phyloP scores from a whole-genome alignment of 331 rosid species.

The Acacia concinna region DNA sequence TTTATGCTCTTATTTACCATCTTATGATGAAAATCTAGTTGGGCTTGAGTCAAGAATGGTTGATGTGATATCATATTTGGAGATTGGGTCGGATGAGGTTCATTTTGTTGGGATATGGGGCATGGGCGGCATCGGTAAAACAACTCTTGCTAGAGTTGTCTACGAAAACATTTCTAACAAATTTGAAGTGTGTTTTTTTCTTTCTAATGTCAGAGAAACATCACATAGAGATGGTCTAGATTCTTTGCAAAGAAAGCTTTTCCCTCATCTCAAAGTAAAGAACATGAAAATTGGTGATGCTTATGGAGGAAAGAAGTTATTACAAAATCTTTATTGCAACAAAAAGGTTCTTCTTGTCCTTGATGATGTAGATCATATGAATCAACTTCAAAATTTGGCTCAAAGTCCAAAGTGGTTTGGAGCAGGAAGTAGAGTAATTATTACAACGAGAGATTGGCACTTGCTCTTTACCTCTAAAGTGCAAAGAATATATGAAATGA shows the following conservation, averaged over 20 bases:
- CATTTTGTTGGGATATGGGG: slow-evolving; percentile 14
- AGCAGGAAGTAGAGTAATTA: neutral
- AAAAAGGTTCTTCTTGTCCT: slow-evolving; percentile 27
- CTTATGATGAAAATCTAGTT: neutral
- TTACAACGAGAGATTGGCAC: neutral
- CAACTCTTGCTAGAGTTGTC: neutral
- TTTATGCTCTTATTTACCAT: neutral
- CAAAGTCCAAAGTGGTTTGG: neutral
- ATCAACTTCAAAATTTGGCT: neutral
- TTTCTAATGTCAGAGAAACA: neutral
- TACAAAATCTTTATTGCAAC: neutral
- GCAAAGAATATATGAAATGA: neutral
- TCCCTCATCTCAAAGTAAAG: neutral
- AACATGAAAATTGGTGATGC: neutral
- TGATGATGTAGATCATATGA: slow-evolving; percentile 16
- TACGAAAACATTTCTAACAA: neutral
- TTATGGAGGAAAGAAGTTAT: neutral
- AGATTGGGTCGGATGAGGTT: neutral
- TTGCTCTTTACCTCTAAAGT: neutral
- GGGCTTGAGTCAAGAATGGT: neutral
- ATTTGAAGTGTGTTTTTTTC: slow-evolving; percentile 3
- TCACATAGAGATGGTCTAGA: neutral
- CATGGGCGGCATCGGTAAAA: neutral
- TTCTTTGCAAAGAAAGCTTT: neutral
- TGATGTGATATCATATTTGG: neutral